These are phyloP conservation scores for Myxozyma sirexii DNA, from an alignment of 805 yeast species.

Conservation along the genomic window DNA sequence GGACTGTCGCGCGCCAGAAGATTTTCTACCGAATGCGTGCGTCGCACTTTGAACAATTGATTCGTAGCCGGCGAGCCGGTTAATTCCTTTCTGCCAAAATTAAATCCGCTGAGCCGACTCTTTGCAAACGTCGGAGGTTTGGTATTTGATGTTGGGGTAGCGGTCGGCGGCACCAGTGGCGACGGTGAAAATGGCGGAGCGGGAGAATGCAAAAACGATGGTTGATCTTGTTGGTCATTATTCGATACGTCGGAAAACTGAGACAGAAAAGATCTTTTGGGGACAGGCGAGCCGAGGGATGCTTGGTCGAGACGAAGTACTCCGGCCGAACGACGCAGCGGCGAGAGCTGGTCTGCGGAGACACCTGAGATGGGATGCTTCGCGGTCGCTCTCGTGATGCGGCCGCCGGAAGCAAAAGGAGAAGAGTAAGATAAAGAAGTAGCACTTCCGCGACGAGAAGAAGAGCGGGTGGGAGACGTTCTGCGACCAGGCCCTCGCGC, in stretches of 20 bases:
- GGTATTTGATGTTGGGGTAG: background rate
- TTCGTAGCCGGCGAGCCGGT: background rate
- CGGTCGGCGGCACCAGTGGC: background rate
- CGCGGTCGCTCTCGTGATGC: conserved; percentile 27
- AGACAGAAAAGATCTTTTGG: conserved; percentile 20
- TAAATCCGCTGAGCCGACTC: background rate
- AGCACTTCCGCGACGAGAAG: conserved; percentile 13
- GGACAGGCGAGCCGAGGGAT: conserved; percentile 36
- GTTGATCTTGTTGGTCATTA: conserved; percentile 6
- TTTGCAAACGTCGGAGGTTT: conserved; percentile 10
- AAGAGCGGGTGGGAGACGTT: conserved; percentile 21
- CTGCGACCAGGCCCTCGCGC: conserved; percentile 23
- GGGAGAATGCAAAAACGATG: background rate
- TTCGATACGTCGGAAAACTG: conserved; percentile 8
- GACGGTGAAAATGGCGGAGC: background rate
- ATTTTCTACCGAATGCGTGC: conserved; percentile 36
- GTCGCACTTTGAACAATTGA: conserved; percentile 35
- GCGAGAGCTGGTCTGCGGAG: conserved; percentile 24
- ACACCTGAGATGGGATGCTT: conserved; percentile 22
- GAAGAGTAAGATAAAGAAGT: background rate
- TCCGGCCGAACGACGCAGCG: conserved; percentile 47
- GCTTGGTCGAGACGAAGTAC: conserved; percentile 47
- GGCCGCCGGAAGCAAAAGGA: conserved; percentile 12
- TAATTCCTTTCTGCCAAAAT: conserved; percentile 8
- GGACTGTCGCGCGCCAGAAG: conserved; percentile 29